phyloP scores from a whole-genome alignment of 768 basidiomycete genomes.

The Candolleomyces aberdarensis region DNA sequence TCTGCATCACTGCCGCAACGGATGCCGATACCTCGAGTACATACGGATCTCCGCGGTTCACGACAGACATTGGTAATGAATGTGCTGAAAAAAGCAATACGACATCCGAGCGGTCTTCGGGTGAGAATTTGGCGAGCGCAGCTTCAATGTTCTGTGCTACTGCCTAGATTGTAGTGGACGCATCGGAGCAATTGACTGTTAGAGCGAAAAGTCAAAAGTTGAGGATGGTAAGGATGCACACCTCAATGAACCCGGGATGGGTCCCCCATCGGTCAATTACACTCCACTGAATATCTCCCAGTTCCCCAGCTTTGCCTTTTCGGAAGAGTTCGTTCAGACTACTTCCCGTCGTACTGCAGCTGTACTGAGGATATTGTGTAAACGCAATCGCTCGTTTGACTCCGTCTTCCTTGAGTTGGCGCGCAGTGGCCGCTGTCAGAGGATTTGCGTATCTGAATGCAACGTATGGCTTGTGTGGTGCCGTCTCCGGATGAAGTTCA shows the following conservation, averaged over 20 bases:
- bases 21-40: constrained; percentile 92
- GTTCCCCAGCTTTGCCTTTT: constrained; percentile 56
- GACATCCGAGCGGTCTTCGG: constrained; percentile 64
- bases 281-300: constrained; percentile 83
- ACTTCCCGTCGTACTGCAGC: constrained; percentile 97
- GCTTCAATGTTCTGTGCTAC: constrained; percentile 85
- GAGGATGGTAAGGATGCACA: constrained; percentile 32
- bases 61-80: constrained; percentile 95
- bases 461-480: constrained; percentile 94
- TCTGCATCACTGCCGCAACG: constrained; percentile 90
- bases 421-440: constrained; percentile 78
- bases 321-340: constrained; percentile 91
- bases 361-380: constrained; percentile 98
- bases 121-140: constrained; percentile 76
- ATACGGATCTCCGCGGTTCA: constrained; percentile 98
- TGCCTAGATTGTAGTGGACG: constrained; percentile 49
- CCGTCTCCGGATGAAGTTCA: constrained; percentile 89
- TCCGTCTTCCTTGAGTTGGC: constrained; percentile 85
- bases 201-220: not conserved
- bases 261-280: constrained; percentile 99
- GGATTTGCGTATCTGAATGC: constrained; percentile 94
- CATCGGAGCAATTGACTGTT: constrained; percentile 6
- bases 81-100: constrained; percentile 96
- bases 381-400: constrained; percentile 93
- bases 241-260: constrained; percentile 92